Percentiles rank a stretch among this genome's conserved stretches.
These are phyloP conservation scores for Chrysosporium keratinophilum DNA, from an alignment of 2,329 filamentous ascomycete species.

Conservation along the genomic window DNA sequence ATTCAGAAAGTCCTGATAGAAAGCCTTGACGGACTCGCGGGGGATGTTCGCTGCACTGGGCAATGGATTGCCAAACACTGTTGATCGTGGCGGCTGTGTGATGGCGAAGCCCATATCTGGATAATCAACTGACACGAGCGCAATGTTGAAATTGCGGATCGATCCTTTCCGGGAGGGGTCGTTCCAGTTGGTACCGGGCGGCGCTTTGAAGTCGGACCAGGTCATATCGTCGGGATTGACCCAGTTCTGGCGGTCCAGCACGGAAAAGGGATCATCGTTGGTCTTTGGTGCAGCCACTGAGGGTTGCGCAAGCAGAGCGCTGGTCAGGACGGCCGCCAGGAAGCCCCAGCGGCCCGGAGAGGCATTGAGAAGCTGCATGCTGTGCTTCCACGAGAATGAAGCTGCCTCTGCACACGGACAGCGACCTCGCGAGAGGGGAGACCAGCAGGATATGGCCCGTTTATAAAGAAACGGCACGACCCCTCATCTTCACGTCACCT, in stretches of 20 bases:
- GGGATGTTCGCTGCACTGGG: conserved; percentile 12
- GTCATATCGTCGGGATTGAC: conserved; percentile 18
- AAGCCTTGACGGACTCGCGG: conserved; percentile 13
- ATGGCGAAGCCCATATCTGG: conserved; percentile 13
- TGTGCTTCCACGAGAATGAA: conserved; percentile 1
- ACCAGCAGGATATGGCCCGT: too few relatives aligned
- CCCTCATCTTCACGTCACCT: too few relatives aligned
- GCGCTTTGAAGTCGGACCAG: conserved; percentile 14
- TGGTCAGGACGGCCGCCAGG: conserved; percentile 12
- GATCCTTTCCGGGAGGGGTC: conserved; percentile 15
- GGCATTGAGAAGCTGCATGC: conserved; percentile 12
- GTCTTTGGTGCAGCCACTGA: conserved; percentile 1
- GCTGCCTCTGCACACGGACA: neutral
- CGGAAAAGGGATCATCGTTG: conserved; percentile 15
- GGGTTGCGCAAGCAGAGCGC: conserved; percentile 11
- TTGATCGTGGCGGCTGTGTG: conserved; percentile 10
- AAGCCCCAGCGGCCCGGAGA: neutral
- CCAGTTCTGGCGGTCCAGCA: conserved; percentile 17
- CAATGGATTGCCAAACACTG: conserved; percentile 16
- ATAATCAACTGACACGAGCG: conserved; percentile 17
- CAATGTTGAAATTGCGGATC: conserved; percentile 18
- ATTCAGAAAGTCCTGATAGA: conserved; percentile 18
- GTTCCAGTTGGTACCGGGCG: conserved; percentile 16
- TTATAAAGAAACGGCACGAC: too few relatives aligned
- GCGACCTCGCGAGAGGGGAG: too few relatives aligned